A percentile compares a stretch with the other conserved stretches of the same genome.
Conservation (phyloP, 768 basidiomycete genomes). For the Serpula lacrymans region DNA sequence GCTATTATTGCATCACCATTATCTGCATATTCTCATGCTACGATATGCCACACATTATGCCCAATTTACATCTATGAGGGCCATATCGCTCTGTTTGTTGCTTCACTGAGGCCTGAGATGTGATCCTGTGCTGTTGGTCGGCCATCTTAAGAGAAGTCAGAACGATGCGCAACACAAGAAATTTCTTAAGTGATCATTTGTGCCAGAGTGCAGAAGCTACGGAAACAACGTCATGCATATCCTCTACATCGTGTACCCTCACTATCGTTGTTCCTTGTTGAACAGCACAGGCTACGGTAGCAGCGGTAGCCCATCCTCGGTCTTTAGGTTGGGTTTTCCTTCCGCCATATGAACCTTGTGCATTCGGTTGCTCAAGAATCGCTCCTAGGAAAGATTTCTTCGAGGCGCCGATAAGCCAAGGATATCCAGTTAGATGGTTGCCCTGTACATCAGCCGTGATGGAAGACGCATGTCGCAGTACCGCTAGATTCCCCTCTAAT, state of each 20-base stretch:
- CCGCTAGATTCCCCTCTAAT: conserved; percentile 63
- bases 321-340: conserved; percentile 60
- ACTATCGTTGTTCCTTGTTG: conserved; percentile 72
- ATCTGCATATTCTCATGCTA: conserved; percentile 15
- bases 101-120: too few species aligned
- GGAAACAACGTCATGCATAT: conserved; percentile 69
- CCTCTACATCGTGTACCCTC: conserved; percentile 77
- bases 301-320: conserved; percentile 75
- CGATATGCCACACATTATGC: conserved; percentile 22
- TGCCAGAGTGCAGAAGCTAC: conserved; percentile 67
- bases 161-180: too few species aligned
- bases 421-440: conserved; percentile 57
- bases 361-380: conserved; percentile 49
- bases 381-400: conserved; percentile 81
- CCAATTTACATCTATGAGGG: too few species aligned
- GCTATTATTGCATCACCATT: conserved; percentile 3
- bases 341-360: conserved; percentile 37
- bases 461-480: conserved; percentile 51
- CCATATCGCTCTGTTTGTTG: too few species aligned
- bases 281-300: conserved; percentile 68
- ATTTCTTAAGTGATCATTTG: too few species aligned
- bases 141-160: too few species aligned
- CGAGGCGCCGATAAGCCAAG: conserved; percentile 73
- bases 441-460: conserved; percentile 41
- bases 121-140: too few species aligned